These are phyloP conservation scores for Arachis hypogaea DNA, from an alignment of 306 rosid species.

Conservation along the genomic window DNA sequence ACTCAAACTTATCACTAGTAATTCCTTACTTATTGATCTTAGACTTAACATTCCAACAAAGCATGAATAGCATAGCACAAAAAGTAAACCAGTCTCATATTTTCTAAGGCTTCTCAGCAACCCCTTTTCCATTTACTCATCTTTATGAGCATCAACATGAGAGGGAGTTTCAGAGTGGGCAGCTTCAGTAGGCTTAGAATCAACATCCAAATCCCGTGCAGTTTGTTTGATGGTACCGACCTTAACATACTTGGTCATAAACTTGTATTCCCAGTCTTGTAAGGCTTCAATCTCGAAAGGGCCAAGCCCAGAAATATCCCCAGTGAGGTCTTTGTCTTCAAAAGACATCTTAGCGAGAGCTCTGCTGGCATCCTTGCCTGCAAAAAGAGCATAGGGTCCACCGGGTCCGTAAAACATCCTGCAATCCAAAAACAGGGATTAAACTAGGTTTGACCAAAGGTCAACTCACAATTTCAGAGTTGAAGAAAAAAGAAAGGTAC, in stretches of 20 bases:
- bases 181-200: conserved; percentile 51
- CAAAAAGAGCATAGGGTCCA: conserved; percentile 93
- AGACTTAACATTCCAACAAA: conserved; percentile 34
- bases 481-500: conserved; percentile 30
- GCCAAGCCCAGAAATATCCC: conserved; percentile 85
- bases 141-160: conserved; percentile 44
- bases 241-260: conserved; percentile 83
- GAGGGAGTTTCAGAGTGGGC: conserved; percentile 42
- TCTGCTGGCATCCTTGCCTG: conserved; percentile 97
- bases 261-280: conserved; percentile 97
- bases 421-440: conserved; percentile 9
- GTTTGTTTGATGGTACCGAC: conserved; percentile 71
- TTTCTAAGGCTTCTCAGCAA: conserved; percentile 32
- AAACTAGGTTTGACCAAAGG: background rate
- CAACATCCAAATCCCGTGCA: conserved; percentile 39
- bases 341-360: conserved; percentile 99
- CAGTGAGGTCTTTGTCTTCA: conserved; percentile 85
- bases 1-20: conserved; percentile 25
- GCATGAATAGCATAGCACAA: conserved; percentile 31
- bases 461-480: background rate
- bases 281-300: conserved; percentile 77
- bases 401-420: conserved; percentile 98
- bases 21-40: conserved; percentile 35
- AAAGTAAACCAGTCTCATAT: conserved; percentile 24
- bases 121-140: conserved; percentile 48